Percentiles rank a stretch among this genome's conserved stretches.
Evolutionary conservation across 2,329 filamentous ascomycete genomes (phyloP).

Genomic region (Paracamarosporium sp.): DNA sequence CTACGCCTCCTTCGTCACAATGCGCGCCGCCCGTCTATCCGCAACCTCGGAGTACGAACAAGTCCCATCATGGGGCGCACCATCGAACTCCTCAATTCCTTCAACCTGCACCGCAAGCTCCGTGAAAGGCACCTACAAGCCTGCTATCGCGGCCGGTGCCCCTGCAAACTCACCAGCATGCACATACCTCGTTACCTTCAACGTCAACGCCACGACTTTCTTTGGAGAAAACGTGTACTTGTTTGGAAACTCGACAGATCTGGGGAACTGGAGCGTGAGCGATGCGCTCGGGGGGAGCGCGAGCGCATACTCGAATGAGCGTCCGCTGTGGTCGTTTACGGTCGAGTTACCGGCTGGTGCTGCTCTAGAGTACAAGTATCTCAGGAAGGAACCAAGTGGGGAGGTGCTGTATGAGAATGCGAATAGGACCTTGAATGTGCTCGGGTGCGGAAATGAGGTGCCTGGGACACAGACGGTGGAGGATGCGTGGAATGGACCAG

Average conservation of each 20-base stretch:
- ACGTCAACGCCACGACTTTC: constrained; percentile 55
- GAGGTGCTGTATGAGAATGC: constrained; percentile 51
- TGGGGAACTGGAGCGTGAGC: constrained; percentile 49
- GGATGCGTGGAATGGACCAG: constrained; percentile 6
- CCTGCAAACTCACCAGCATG: constrained; percentile 17
- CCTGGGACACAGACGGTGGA: constrained; percentile 5
- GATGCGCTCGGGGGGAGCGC: constrained; percentile 47
- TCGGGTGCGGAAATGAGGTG: constrained; percentile 18
- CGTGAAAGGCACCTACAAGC: constrained; percentile 16
- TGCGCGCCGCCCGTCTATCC: constrained; percentile 63
- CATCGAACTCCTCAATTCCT: constrained; percentile 56
- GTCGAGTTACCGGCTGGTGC: constrained; percentile 47
- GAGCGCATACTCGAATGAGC: constrained; percentile 45
- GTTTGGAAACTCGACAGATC: constrained; percentile 47
- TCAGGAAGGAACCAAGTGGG: constrained; percentile 51
- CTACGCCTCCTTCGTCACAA: constrained; percentile 72
- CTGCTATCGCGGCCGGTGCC: constrained; percentile 23
- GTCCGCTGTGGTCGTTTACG: constrained; percentile 51
- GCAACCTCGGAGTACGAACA: constrained; percentile 48
- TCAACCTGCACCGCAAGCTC: constrained; percentile 54
- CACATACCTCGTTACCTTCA: constrained; percentile 47
- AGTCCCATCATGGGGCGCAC: constrained; percentile 63
- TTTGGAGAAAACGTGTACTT: constrained; percentile 56
- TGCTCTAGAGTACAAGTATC: constrained; percentile 49
- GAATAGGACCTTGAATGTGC: constrained; percentile 50